Conservation (phyloP, 129 eudicot species). For the Chrysanthemum makinoi region DNA sequence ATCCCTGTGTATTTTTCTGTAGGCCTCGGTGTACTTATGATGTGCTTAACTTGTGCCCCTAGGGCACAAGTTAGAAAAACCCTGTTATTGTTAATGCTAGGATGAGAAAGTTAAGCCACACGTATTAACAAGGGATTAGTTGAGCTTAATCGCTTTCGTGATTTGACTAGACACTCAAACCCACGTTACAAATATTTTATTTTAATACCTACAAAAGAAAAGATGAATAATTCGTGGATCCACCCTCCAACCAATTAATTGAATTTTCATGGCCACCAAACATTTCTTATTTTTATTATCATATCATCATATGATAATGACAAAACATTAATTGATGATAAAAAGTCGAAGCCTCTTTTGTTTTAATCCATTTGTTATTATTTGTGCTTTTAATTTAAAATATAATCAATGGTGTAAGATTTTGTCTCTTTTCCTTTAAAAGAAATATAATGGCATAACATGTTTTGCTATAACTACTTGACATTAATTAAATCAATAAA, state of each 20-base stretch:
- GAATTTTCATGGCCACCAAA: constrained; percentile 12
- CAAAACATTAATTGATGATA: constrained; percentile 7
- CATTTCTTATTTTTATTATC: too few species aligned
- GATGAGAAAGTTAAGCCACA: too few species aligned
- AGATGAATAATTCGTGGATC: constrained; percentile 9
- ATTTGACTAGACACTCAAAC: too few species aligned
- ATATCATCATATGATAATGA: not conserved
- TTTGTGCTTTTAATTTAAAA: not conserved
- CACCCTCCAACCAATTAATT: constrained; percentile 5
- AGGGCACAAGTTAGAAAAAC: too few species aligned
- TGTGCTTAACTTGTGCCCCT: too few species aligned
- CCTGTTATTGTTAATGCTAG: too few species aligned
- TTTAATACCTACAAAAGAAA: not conserved
- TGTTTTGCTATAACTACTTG: too few species aligned
- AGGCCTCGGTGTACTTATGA: too few species aligned
- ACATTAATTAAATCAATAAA: not conserved
- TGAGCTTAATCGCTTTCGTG: too few species aligned
- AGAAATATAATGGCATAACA: not conserved
- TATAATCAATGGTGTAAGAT: not conserved
- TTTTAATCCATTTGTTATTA: not conserved
- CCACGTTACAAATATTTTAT: too few species aligned
- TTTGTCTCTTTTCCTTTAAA: not conserved
- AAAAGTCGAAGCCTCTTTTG: constrained; percentile 12
- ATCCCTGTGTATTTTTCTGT: too few species aligned
- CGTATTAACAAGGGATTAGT: too few species aligned